Conservation (phyloP, 257 asterid species). For the Lantana camara region DNA sequence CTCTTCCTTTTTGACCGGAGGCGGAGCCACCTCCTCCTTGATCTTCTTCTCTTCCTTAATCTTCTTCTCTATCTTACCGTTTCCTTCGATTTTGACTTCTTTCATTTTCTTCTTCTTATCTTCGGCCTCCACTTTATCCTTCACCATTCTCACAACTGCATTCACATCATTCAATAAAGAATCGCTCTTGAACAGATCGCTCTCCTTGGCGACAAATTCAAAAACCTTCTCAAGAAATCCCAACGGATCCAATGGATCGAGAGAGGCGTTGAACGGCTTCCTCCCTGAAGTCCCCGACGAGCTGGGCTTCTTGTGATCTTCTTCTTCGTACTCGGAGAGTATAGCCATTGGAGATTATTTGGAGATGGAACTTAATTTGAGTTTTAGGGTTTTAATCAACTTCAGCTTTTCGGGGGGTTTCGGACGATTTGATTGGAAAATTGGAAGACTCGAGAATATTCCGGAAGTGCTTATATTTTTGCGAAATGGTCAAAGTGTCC, state of each 20-base stretch:
- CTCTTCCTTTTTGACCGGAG: slow-evolving; percentile 15
- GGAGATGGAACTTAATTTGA: slow-evolving; percentile 3
- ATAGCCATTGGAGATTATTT: slow-evolving; percentile 41
- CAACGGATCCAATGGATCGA: slow-evolving; percentile 76
- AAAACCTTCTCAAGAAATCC: slow-evolving; percentile 69
- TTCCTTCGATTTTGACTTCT: slow-evolving; percentile 35
- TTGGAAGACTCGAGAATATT: not conserved
- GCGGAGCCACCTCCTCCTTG: slow-evolving; percentile 34
- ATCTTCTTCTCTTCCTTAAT: slow-evolving; percentile 38
- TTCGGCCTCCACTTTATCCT: slow-evolving; percentile 53
- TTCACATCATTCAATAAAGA: slow-evolving; percentile 50
- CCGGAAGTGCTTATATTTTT: no score
- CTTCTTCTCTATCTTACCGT: slow-evolving; percentile 27
- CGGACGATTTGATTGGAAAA: not conserved
- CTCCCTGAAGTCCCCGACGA: not conserved
- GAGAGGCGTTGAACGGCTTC: slow-evolving; percentile 56
- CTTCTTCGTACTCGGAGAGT: slow-evolving; percentile 55
- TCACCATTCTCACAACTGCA: slow-evolving; percentile 72
- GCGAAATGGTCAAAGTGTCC: no score
- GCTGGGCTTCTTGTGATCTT: slow-evolving; percentile 29
- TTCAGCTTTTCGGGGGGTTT: slow-evolving; percentile 6
- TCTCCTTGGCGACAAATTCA: slow-evolving; percentile 64
- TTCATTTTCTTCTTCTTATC: slow-evolving; percentile 47
- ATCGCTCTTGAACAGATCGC: slow-evolving; percentile 75
- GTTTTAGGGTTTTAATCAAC: slow-evolving; percentile 19